Percentiles rank a stretch among this genome's conserved stretches.
These are phyloP conservation scores for Phylloporus scabripes DNA, from an alignment of 768 basidiomycete genomes.

Conservation along the genomic window DNA sequence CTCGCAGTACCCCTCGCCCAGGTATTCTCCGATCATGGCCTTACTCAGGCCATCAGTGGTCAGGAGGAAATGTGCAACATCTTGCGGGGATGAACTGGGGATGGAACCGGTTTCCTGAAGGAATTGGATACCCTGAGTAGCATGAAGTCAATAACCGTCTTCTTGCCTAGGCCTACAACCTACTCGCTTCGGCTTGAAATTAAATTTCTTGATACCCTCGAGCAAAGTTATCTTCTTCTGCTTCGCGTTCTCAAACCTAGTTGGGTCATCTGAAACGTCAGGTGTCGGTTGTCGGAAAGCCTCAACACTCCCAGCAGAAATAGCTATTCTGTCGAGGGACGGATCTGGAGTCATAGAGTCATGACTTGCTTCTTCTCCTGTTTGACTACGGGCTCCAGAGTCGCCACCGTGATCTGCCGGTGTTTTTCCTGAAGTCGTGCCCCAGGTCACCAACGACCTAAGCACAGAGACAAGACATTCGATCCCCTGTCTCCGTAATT, in stretches of 20 bases:
- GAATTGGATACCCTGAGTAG: conserved; percentile 76
- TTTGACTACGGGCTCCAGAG: conserved; percentile 40
- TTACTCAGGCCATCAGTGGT: conserved; percentile 92
- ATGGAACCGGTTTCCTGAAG: conserved; percentile 88
- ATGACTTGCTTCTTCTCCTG: conserved; percentile 47
- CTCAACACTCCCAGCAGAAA: conserved; percentile 45
- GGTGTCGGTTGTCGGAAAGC: conserved; percentile 65
- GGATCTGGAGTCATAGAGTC: conserved; percentile 53
- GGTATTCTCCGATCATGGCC: conserved; percentile 94
- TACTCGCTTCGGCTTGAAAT: conserved; percentile 96
- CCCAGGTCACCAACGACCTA: conserved; percentile 89
- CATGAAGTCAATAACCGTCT: neutral
- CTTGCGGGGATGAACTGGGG: conserved; percentile 57
- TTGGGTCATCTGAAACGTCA: conserved; percentile 84
- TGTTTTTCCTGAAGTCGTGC: conserved; percentile 44
- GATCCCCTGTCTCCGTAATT: conserved; percentile 86
- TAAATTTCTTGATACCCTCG: conserved; percentile 97
- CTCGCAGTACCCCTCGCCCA: conserved; percentile 81
- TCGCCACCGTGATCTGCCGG: conserved; percentile 34
- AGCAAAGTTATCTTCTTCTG: conserved; percentile 91
- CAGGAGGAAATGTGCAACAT: conserved; percentile 81
- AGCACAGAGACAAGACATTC: conserved; percentile 89
- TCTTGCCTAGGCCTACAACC: conserved; percentile 22
- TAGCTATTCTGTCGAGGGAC: conserved; percentile 51
- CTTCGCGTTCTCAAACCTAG: conserved; percentile 89